Evolutionary conservation across 768 basidiomycete genomes (phyloP), one percentile per base, ranked within the genome.

Genomic region (Pisolithus marmoratus): DNA sequence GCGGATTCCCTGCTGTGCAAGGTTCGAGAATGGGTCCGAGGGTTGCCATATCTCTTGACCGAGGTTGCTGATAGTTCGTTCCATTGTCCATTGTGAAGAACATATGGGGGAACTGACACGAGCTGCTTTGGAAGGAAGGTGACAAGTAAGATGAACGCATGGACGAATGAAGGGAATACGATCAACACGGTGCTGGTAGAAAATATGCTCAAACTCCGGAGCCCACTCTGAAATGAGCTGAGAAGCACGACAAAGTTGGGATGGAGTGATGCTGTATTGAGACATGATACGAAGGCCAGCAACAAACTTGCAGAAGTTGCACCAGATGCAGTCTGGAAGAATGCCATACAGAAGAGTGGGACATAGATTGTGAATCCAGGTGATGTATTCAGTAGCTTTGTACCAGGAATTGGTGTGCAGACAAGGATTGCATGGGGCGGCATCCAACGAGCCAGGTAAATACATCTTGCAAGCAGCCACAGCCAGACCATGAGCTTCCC

Each of bases 51-150:
- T 58, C 43, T 70, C 64, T 48, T 50, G 38, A 3, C 63, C 63
- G 38, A 66, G 58, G 26, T 58, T 62, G 8, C 66, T 57, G 29
- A 68, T 61, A 9, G 41, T n/a, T 53, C 48, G 44, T 38, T 68
- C 63, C 48, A 70, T 54, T 1, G 58, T 61, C 60, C 61, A 71
- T 41, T 70, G 67, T 9, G 69, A 47, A 45, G 57, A 61, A 17
- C 52, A 55, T 11, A 52, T 48, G 17, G 52, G 51, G 1, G 65
- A 63, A 2, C 66, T 62, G 53, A 58, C 8, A 2, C 14, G 22
- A 14, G 20, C 41, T 6, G 41, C 41, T 42, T 42, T 22, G 4
- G 23, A 42, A 22, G 41, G 12, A 22, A 65, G 5, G 54, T 70
- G 69, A 17, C 38, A 31, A n/a, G 59, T 17, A 5, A 47, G 46